Evolutionary conservation across 1,284 basidiomycete genomes (phyloP), one percentile per base, ranked within the genome.

Genomic region (Fomitopsis betulina): DNA sequence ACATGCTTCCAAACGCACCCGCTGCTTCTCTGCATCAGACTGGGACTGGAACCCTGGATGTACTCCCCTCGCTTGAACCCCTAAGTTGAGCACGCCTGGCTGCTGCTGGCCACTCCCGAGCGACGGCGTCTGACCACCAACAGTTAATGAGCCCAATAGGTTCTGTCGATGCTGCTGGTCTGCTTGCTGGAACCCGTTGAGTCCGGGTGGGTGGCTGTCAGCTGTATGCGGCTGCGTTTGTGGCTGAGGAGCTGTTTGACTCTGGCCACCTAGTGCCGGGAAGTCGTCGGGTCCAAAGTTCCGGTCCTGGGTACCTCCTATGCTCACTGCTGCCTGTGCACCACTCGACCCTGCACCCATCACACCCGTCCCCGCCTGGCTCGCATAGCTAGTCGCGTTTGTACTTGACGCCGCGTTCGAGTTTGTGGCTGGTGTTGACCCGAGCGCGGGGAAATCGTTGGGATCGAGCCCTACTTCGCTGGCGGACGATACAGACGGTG

Each of bases 231-330:
- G 70, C 67, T 71, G 62, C 42, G 38, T 17, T 61, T 66, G 76
- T 53, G 72, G 68, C 58, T 77, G 77, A 53, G 67, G 72, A 27
- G 72, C 64, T 23, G 70, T 63, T 33, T 72, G 65, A 17, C 58
- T 63, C 55, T 83, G 82, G 40, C 86, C 87, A 27, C 90, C 86
- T 27, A 92, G 75, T n/a, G 89, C 90, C 47, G 89, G 89, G 70
- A 92, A 92, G 73, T 92, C 89, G 65, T 92, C 90, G 50, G 86
- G 82, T 30, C 86, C 87, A 63, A 92, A 89, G 71, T 91, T 89
- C 70, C 87, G 77, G 58, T 78, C 73, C 64, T 82, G 83, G 60
- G 68, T 77, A 55, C 70, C 71, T 45, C 68, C 73, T 25, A 71
- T 66, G 50, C 76, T 76, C 38, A 69, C 69, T 57, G 69, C 74